Base-by-base conservation (phyloP, 495 filamentous ascomycete genomes). In the Friedmanniomyces endolithicus region DNA sequence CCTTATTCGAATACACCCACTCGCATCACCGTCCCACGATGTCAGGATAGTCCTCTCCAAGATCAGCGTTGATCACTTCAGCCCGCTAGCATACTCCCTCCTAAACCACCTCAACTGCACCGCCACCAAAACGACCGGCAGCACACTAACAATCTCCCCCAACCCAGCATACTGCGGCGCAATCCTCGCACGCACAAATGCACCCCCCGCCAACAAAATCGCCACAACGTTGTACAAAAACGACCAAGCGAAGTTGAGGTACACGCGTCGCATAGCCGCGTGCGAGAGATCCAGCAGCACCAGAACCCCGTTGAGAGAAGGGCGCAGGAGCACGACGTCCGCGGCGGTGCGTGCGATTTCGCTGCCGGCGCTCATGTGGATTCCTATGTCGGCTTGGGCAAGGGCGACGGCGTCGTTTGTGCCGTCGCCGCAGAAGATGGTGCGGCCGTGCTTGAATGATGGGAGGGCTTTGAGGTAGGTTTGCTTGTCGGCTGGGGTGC, bases 381-480 rank as follows among this genome's bases (percentile, higher is more conserved):
- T 67, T 47, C 87, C 87, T 56, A 92, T 78, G 24, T 78, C 78
- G n/a, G 87, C 84, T 60, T 79, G 75, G 2, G 83, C 77, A 6
- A 92, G 74, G 1, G 87, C 86, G 12, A 82, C 71, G 0, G 86
- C 84, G 64, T 90, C 87, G 66, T 92, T 92, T 3, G 84, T 87
- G 8, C 87, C 87, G 61, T 92, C 87, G 41, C 87, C 87, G 59
- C 76, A 75, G 67, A 90, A 89, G 17, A 89, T 57, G 20, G 87
- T 74, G 2, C 74, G 56, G 11, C 50, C 55, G 46, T 67, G 65
- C 17, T 53, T 51, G 24, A 19, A 23, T 16, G 12, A 48, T 34
- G 56, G 67, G 50, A 78, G 59, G 9, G 64, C 39, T 47, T 80
- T 66, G 48, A 87, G 70, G 64, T 86, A 86, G 0, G 57, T 64